Conservation (phyloP, 371 early-diverging fungal species). For the Aphelidium insulamus region DNA sequence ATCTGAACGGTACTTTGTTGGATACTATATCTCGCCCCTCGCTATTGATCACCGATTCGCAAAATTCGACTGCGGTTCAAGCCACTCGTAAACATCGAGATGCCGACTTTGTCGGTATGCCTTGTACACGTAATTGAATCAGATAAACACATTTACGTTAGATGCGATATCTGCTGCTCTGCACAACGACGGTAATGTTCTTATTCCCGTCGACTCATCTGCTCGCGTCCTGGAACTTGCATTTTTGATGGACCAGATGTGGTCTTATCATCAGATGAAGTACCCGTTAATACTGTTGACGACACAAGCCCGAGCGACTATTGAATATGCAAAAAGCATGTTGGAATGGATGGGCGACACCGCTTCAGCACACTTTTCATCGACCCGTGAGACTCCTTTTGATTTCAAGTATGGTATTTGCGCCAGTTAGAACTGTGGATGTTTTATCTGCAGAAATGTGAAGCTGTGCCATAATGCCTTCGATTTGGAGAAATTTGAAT, state of each 20-base stretch:
- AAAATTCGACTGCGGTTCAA: constrained; percentile 41
- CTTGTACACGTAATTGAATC: too few species aligned
- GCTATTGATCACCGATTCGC: constrained; percentile 74
- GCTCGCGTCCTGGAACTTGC: constrained; percentile 82
- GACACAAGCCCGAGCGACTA: constrained; percentile 42
- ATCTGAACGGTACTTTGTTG: constrained; percentile 57
- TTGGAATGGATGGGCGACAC: constrained; percentile 87
- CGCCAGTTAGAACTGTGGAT: background rate
- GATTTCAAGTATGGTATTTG: constrained; percentile 46
- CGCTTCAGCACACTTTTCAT: constrained; percentile 40
- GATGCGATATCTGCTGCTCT: constrained; percentile 39
- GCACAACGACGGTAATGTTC: constrained; percentile 44
- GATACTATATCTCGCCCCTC: constrained; percentile 54
- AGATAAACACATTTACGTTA: constrained; percentile 5
- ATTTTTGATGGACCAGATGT: constrained; percentile 64
- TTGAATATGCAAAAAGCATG: constrained; percentile 68
- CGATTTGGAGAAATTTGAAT: constrained; percentile 40
- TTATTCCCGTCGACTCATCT: constrained; percentile 74
- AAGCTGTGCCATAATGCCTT: constrained; percentile 35
- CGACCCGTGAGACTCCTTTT: constrained; percentile 61
- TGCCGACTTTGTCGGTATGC: constrained; percentile 39
- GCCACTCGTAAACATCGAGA: constrained; percentile 51
- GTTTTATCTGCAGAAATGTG: constrained; percentile 12
- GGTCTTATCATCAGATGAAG: constrained; percentile 36
- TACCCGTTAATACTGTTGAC: constrained; percentile 57